Conservation (phyloP, 306 rosid species). For the Vigna angularis region DNA sequence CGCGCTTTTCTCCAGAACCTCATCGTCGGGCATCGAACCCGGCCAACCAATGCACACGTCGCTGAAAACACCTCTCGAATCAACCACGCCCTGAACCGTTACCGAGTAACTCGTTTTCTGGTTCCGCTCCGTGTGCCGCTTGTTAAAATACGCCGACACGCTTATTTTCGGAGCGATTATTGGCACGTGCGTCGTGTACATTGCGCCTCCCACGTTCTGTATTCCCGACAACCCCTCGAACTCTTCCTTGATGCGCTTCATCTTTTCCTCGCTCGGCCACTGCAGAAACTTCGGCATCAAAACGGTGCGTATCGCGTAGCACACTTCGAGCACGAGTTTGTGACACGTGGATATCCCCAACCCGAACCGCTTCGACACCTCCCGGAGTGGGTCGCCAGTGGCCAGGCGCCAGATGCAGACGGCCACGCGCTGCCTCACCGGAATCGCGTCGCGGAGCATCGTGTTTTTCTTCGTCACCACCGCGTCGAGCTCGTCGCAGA, state of each 20-base stretch:
- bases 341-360: conserved; percentile 88
- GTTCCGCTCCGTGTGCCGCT: conserved; percentile 71
- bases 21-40: conserved; percentile 70
- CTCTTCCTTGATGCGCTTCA: conserved; percentile 44
- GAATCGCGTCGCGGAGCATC: conserved; percentile 84
- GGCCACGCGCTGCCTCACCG: conserved; percentile 83
- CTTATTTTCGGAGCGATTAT: conserved; percentile 76
- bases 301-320: conserved; percentile 66
- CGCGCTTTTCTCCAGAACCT: conserved; percentile 72
- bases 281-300: conserved; percentile 67
- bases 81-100: conserved; percentile 81
- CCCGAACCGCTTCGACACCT: conserved; percentile 77
- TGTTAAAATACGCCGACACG: conserved; percentile 66
- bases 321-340: conserved; percentile 79
- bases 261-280: conserved; percentile 61
- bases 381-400: conserved; percentile 82
- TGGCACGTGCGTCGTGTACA: conserved; percentile 82
- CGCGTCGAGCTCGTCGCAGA: conserved; percentile 75
- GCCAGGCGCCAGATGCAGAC: conserved; percentile 86
- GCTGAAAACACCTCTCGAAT: conserved; percentile 61
- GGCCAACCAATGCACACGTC: conserved; percentile 87
- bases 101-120: conserved; percentile 79
- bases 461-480: conserved; percentile 80
- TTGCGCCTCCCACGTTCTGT: conserved; percentile 60
- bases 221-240: conserved; percentile 63